Evolutionary conservation across 371 early-diverging fungal genomes (phyloP).

Genomic region (Blastocladiella emersonii): DNA sequence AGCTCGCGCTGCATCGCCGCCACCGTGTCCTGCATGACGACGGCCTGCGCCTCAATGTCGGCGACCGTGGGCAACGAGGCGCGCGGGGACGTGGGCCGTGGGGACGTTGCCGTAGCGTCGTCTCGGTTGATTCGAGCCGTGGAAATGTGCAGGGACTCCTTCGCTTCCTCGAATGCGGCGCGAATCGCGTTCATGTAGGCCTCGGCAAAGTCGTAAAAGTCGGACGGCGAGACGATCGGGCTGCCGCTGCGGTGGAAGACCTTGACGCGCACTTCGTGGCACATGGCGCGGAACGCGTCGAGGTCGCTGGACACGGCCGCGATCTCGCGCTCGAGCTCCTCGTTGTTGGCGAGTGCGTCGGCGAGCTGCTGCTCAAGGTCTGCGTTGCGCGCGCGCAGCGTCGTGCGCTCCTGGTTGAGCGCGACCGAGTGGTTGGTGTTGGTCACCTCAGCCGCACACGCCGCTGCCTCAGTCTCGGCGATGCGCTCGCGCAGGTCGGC

Average conservation of each 20-base stretch:
- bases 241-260: background rate
- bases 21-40: no score
- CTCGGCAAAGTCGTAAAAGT: background rate
- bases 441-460: no score
- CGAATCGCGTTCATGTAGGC: background rate
- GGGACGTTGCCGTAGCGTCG: no score
- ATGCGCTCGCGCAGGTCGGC: background rate
- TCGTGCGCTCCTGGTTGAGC: background rate
- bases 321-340: background rate
- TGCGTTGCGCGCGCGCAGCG: background rate
- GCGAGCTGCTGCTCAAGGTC: background rate
- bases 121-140: no score
- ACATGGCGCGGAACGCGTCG: no score
- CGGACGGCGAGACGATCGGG: background rate
- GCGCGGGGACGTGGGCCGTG: no score
- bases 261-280: no score
- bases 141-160: background rate
- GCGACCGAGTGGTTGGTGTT: background rate
- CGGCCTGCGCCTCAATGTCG: background rate
- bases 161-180: background rate
- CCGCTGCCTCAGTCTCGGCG: background rate
- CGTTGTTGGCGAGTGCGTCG: background rate
- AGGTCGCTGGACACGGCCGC: background rate
- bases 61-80: background rate
- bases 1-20: no score